phyloP scores from a whole-genome alignment of 768 basidiomycete genomes.

The Boletus bicolor region DNA sequence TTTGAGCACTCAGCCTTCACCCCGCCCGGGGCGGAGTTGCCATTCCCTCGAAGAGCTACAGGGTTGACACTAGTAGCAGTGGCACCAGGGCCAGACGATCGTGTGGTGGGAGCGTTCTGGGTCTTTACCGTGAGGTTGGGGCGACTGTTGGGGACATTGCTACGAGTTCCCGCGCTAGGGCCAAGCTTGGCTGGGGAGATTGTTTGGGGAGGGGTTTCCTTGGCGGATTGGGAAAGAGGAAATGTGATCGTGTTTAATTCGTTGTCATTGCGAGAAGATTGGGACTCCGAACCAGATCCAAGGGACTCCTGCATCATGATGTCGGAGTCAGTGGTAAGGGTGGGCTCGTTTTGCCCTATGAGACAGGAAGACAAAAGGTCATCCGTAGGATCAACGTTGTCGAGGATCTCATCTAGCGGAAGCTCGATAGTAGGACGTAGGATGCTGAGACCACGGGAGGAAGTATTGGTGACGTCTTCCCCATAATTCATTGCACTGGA shows the following conservation, averaged over 20 bases:
- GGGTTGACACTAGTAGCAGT: constrained; percentile 59
- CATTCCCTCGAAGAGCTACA: constrained; percentile 33
- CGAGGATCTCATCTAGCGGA: constrained; percentile 77
- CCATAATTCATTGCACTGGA: constrained; percentile 73
- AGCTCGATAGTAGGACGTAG: constrained; percentile 80
- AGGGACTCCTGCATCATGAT: constrained; percentile 29
- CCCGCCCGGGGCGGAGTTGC: constrained; percentile 48
- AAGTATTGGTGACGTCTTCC: constrained; percentile 57
- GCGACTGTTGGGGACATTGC: constrained; percentile 42
- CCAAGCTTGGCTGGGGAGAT: constrained; percentile 59
- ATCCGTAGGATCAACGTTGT: constrained; percentile 26
- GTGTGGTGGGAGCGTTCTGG: constrained; percentile 40
- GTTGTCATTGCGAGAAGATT: constrained; percentile 1
- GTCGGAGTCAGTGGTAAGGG: constrained; percentile 16
- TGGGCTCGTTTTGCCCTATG: constrained; percentile 7
- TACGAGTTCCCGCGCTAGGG: constrained; percentile 48
- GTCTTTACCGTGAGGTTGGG: constrained; percentile 65
- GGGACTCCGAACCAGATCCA: constrained; percentile 12
- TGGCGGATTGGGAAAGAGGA: constrained; percentile 37
- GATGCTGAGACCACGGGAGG: constrained; percentile 57
- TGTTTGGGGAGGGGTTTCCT: constrained; percentile 46
- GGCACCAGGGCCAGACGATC: constrained; percentile 60
- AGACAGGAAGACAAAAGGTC: constrained; percentile 7
- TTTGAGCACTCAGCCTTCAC: constrained; percentile 85
- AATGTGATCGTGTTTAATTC: constrained; percentile 23